Evolutionary conservation across 768 basidiomycete species (phyloP).

Genomic region (Xerocomellus dryophilus): DNA sequence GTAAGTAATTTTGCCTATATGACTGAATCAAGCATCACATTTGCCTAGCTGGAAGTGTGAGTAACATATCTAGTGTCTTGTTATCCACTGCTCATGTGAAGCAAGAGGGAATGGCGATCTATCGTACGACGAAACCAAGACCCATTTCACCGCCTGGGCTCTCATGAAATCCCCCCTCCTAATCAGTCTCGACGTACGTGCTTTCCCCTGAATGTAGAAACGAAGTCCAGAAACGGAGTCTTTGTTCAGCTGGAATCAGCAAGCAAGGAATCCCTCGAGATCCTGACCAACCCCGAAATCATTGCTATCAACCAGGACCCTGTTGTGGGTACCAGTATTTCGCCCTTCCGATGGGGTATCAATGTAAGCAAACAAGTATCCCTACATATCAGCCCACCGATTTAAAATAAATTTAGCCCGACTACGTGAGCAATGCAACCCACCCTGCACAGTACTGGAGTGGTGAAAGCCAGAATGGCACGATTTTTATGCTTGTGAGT

Average conservation of each 20-base stretch:
- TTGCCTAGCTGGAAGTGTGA: conserved; percentile 52
- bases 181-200: conserved; percentile 54
- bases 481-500: conserved; percentile 63
- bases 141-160: conserved; percentile 73
- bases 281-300: conserved; percentile 62
- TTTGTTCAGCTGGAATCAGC: conserved; percentile 46
- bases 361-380: conserved; percentile 42
- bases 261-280: conserved; percentile 48
- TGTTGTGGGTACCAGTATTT: conserved; percentile 55
- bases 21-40: background rate
- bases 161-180: conserved; percentile 67
- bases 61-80: conserved; percentile 6
- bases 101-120: conserved; percentile 60
- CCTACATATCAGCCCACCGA: background rate
- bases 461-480: conserved; percentile 61
- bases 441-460: conserved; percentile 74
- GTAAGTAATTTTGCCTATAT: conserved; percentile 33
- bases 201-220: conserved; percentile 6
- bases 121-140: conserved; percentile 60
- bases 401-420: conserved; percentile 23
- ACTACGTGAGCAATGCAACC: conserved; percentile 39
- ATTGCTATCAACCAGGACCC: conserved; percentile 70
- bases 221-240: background rate
- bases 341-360: conserved; percentile 67
- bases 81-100: background rate